phyloP scores from a whole-genome alignment of 2,329 filamentous ascomycete species.

The Cyclaneusma minus region DNA sequence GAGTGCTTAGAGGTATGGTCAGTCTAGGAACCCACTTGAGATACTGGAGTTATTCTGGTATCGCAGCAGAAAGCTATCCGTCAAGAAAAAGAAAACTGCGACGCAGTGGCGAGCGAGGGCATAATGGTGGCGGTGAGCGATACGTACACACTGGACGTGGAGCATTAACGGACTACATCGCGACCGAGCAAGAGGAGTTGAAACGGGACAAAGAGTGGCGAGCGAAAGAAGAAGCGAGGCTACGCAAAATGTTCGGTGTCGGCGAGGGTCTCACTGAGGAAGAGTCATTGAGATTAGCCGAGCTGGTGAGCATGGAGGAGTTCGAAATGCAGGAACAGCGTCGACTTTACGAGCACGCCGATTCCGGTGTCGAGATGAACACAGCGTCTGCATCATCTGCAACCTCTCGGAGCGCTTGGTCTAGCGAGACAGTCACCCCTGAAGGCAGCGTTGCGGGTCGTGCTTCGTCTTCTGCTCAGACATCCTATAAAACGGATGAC shows the following conservation, averaged over 20 bases:
- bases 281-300: slow-evolving; percentile 47
- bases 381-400: slow-evolving; percentile 4
- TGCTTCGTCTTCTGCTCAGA: slow-evolving; percentile 9
- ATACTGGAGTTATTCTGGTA: slow-evolving; percentile 91
- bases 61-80: slow-evolving; percentile 53
- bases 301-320: slow-evolving; percentile 49
- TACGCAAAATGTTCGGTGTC: slow-evolving; percentile 72
- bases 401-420: slow-evolving; percentile 18
- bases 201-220: slow-evolving; percentile 54
- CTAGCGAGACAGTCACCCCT: slow-evolving; percentile 34
- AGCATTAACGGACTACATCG: slow-evolving; percentile 67
- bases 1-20: slow-evolving; percentile 70
- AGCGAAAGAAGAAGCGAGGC: slow-evolving; percentile 49
- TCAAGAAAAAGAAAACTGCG: slow-evolving; percentile 67
- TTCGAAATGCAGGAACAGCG: slow-evolving; percentile 40
- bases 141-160: slow-evolving; percentile 49
- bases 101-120: slow-evolving; percentile 42
- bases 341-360: slow-evolving; percentile 33
- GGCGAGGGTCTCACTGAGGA: slow-evolving; percentile 55
- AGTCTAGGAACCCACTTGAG: slow-evolving; percentile 76
- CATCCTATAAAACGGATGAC: slow-evolving; percentile 21
- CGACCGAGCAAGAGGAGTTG: slow-evolving; percentile 70
- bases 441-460: slow-evolving; percentile 34
- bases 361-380: slow-evolving; percentile 22
- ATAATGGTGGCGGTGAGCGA: slow-evolving; percentile 38